Conservation (phyloP, 108 stramenopile genomes). For the Cyclotella baltica region DNA sequence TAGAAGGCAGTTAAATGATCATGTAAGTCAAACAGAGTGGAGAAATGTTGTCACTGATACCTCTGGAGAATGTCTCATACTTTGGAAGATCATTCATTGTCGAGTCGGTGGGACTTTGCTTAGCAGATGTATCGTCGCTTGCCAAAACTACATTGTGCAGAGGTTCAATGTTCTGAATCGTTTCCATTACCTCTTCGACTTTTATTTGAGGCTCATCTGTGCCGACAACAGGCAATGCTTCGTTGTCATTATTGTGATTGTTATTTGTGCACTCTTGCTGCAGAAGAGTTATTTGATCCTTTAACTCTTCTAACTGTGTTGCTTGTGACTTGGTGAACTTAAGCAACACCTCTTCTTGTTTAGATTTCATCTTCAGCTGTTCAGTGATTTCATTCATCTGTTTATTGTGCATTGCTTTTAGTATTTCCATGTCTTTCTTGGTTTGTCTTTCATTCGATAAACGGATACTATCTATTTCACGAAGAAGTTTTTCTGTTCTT, state of each 20-base stretch:
- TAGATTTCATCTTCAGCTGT: background rate
- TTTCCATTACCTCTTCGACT: background rate
- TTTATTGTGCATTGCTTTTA: background rate
- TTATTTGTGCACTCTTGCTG: background rate
- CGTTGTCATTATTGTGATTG: background rate
- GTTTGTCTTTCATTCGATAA: background rate
- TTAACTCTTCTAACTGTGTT: background rate
- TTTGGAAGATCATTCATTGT: background rate
- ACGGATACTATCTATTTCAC: background rate
- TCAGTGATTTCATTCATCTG: background rate
- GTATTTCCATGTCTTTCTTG: background rate
- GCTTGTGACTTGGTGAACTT: background rate
- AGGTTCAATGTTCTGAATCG: constrained; percentile 9
- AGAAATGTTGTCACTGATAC: background rate
- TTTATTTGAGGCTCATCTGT: background rate
- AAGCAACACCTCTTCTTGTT: background rate
- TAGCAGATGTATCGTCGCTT: background rate
- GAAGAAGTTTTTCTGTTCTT: background rate
- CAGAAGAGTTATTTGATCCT: background rate
- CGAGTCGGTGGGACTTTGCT: background rate
- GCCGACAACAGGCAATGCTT: background rate
- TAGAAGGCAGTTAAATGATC: too few species aligned
- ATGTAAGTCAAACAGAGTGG: too few species aligned
- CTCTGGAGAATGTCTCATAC: constrained; percentile 1
- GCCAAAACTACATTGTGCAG: constrained; percentile 10